Evolutionary conservation across 176 grass and related monocot species (phyloP), one percentile per base, ranked within the genome.

Genomic region (Luzula sylvatica): DNA sequence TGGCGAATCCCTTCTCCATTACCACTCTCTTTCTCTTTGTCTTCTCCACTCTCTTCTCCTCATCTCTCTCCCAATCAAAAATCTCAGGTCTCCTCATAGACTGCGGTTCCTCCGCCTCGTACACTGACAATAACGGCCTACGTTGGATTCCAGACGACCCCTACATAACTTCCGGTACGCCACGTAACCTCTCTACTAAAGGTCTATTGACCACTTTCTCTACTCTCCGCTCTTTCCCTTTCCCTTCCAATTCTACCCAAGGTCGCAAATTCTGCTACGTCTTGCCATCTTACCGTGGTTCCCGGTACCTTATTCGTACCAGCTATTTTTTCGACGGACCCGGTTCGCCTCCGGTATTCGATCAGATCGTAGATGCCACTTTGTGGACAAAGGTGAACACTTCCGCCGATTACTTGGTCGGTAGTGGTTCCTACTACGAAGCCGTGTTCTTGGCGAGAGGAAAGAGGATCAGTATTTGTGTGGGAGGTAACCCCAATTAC

Each of bases 1-100:
- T n/a, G n/a, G n/a, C n/a, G n/a, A n/a, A n/a, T 66, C 72, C 88
- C 83, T 78, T 83, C 81, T 35, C 88, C 88, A 57, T 95, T 77
- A 52, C 80, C 72, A 66, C 76, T 60, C 70, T 78, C 82, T 53
- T 80, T 83, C 23, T 49, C 81, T 46, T 71, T 60, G 53, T 78
- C 84, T 60, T 76, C 89, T 62, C 90, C 83, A 55, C 73, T 78
- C 23, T 80, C 90, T 58, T 88, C 90, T 22, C 30, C 30, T 9
- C 30, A 4, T 35, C n/a, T n/a, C n/a, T n/a, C n/a, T n/a, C n/a
- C 30, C 30, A 35, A 83, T 88, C 65, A 95, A 72, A 71, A 58
- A 67, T 76, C 59, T 78, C 66, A 59, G 66, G 56, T 15, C 82
- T 74, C 40, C 80, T 79, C 41, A 76, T 96, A 55, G 43, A 82